Conservation (phyloP, 306 rosid genomes). For the Oemleria cerasiformis region DNA sequence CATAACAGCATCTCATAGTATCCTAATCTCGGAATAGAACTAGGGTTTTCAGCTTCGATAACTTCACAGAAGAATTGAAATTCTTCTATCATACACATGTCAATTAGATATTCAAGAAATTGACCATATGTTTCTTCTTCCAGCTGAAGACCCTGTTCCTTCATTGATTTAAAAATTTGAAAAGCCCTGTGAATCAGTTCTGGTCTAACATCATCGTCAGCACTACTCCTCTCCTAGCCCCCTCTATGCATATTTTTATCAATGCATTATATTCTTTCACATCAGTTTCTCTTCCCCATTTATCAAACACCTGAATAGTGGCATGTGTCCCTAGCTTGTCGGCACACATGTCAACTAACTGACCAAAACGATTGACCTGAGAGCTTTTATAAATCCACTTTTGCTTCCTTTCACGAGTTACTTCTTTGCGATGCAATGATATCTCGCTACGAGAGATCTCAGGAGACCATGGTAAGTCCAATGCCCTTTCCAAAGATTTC, state of each 20-base stretch:
- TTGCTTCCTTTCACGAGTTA: conserved; percentile 53
- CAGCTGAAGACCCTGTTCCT: conserved; percentile 56
- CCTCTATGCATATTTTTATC: conserved; percentile 48
- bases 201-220: conserved; percentile 41
- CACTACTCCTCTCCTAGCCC: conserved; percentile 53
- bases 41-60: conserved; percentile 52
- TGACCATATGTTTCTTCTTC: conserved; percentile 66
- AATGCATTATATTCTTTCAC: conserved; percentile 52
- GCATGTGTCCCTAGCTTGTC: conserved; percentile 48
- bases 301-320: conserved; percentile 46
- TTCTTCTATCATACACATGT: conserved; percentile 66
- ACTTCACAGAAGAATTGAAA: conserved; percentile 50
- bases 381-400: conserved; percentile 34
- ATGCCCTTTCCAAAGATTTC: conserved; percentile 24
- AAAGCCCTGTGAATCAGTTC: conserved; percentile 56
- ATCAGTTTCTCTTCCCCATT: conserved; percentile 55
- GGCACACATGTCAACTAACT: conserved; percentile 39
- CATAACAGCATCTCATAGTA: conserved; percentile 82
- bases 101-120: conserved; percentile 56
- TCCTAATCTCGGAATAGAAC: conserved; percentile 49
- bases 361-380: conserved; percentile 43
- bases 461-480: conserved; percentile 45
- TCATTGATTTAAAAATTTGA: conserved; percentile 52
- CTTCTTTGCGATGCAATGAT: conserved; percentile 36
- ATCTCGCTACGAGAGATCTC: conserved; percentile 20